Evolutionary conservation across 169 alveolate genomes (phyloP), one percentile per base, ranked within the genome.

Genomic region (Eimeria mitis): DNA sequence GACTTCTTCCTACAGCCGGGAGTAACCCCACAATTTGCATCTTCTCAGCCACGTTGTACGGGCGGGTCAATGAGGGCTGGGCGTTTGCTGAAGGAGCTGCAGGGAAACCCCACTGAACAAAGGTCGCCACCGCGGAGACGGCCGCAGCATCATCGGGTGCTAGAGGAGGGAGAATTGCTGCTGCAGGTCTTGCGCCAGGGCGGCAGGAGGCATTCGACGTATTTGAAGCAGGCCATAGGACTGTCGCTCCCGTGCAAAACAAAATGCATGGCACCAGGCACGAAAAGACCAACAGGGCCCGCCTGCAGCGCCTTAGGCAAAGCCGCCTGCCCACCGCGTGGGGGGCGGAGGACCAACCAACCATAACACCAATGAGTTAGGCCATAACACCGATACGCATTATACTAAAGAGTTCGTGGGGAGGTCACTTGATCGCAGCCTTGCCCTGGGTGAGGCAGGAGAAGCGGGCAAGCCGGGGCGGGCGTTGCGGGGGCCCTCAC

Each of bases 81-180:
- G 52, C 16, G 52, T 25, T 25, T 44, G 83, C 42, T 28, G 65
- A 63, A 87, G 34, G 42, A 61, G 25, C 59, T 23, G 63, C 28
- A 59, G 44, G 44, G 68, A 40, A 87, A 40, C 65, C 71, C 92
- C 92, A 87, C 81, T 87, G 81, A 6, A 87, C 92, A 87, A 25
- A 34, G 6, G 92, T 87, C 40, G 92, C 92, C 59, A 87, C 92
- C 37, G 92, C 78, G 16, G 92, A 59, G 37, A 87, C 44, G 8
- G 92, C 92, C 16, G 92, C 92, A 31, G 92, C 92, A 13, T 87
- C 92, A 65, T 87, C 92, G 31, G 92, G 31, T 2, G 83, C 78
- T 42, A 87, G 52, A 23, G 90, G 61, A 13, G 92, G 92, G 16
- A 87, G 92, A 8, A 87, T 49, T 11, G 92, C 59, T 19, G 92